Evolutionary conservation across 176 grass and related monocot species (phyloP).

Genomic region (Cymbopogon citratus): DNA sequence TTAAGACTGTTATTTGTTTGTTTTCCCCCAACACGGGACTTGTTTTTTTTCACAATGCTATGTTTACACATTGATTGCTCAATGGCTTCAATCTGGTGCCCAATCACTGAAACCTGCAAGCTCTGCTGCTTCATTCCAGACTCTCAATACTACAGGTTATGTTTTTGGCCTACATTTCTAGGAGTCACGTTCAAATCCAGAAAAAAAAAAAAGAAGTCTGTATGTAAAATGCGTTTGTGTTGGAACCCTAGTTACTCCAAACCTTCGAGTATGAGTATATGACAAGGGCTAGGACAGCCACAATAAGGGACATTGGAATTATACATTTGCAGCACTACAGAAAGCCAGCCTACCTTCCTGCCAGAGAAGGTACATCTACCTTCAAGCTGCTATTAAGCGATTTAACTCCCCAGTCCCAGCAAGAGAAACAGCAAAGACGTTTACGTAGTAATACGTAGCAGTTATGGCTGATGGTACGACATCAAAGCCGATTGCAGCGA

Average conservation of each 20-base stretch:
- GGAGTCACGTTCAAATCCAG: not conserved
- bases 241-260: not conserved
- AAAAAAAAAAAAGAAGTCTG: not conserved
- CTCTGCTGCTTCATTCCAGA: not conserved
- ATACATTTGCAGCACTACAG: not conserved
- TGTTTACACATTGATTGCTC: not conserved
- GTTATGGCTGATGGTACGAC: not conserved
- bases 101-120: not conserved
- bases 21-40: not conserved
- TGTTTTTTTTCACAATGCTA: not conserved
- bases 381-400: not conserved
- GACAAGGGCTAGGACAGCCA: not conserved
- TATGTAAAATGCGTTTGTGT: not conserved
- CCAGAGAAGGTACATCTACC: not conserved
- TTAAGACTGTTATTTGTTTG: too few species aligned
- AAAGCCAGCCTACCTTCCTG: not conserved
- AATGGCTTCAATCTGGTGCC: not conserved
- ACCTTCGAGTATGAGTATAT: not conserved
- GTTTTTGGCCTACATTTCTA: not conserved
- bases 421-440: not conserved
- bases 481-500: not conserved
- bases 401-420: not conserved
- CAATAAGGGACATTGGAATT: not conserved
- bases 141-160: not conserved
- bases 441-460: not conserved